Conservation (phyloP, 768 basidiomycete species). For the Panus rudis region DNA sequence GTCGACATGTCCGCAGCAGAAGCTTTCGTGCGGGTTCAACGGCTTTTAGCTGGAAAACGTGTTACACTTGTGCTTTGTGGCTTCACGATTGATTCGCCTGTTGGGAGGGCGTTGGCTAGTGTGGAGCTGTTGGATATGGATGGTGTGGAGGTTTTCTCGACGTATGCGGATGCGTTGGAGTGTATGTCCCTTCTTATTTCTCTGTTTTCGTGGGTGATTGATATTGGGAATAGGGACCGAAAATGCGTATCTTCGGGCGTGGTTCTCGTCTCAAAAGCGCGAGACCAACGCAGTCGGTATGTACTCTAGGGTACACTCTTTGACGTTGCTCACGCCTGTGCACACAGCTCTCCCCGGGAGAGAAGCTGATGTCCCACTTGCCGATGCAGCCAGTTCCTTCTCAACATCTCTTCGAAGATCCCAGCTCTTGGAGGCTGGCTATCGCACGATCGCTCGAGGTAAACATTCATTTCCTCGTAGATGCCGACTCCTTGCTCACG, state of each 20-base stretch:
- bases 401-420: constrained; percentile 60
- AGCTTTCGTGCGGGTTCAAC: constrained; percentile 87
- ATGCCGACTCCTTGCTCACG: background rate
- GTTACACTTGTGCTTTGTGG: constrained; percentile 90
- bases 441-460: constrained; percentile 63
- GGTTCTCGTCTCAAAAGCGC: constrained; percentile 62
- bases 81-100: constrained; percentile 49
- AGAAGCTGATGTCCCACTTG: constrained; percentile 1
- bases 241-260: constrained; percentile 82
- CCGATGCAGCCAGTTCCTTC: constrained; percentile 25
- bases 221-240: constrained; percentile 70
- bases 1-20: constrained; percentile 95
- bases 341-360: too few relatives aligned
- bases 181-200: constrained; percentile 41
- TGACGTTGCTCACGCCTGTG: too few relatives aligned
- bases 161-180: constrained; percentile 87
- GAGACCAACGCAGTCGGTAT: constrained; percentile 39
- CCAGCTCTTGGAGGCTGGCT: constrained; percentile 66
- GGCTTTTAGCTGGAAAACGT: constrained; percentile 65
- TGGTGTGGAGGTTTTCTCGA: constrained; percentile 75
- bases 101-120: constrained; percentile 67
- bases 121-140: constrained; percentile 76
- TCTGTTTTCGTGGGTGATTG: background rate
- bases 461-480: constrained; percentile 7
- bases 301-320: too few relatives aligned